These are phyloP conservation scores for Mariannaea elegans DNA, from an alignment of 2,329 filamentous ascomycete species.

Conservation along the genomic window DNA sequence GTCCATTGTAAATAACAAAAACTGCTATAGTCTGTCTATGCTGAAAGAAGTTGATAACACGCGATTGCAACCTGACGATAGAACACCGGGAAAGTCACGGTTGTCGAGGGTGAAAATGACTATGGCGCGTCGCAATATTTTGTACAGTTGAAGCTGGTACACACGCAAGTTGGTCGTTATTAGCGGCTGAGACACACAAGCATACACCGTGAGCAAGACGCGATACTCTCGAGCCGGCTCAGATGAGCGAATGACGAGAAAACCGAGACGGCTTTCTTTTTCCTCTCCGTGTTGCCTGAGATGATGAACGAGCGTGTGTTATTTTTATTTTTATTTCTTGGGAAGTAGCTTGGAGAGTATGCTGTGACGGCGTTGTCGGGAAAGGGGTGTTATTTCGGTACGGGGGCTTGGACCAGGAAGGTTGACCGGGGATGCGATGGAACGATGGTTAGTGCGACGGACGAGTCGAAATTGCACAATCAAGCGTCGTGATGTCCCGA, in stretches of 20 bases:
- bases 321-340: constrained; percentile 2
- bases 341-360: constrained; percentile 14
- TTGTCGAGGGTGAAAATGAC: background rate
- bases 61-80: constrained; percentile 31
- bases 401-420: constrained; percentile 36
- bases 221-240: constrained; percentile 19
- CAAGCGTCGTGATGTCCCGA: constrained; percentile 3
- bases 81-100: constrained; percentile 10
- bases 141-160: constrained; percentile 16
- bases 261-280: constrained; percentile 5
- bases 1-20: constrained; percentile 43
- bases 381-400: constrained; percentile 40
- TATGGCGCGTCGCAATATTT: constrained; percentile 23
- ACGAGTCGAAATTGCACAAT: constrained; percentile 21
- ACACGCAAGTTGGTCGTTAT: constrained; percentile 10
- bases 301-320: constrained; percentile 13
- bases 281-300: constrained; percentile 1
- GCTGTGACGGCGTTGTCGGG: constrained; percentile 29
- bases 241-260: constrained; percentile 8
- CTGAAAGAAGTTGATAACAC: constrained; percentile 30
- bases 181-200: constrained; percentile 4
- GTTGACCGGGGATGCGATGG: constrained; percentile 33
- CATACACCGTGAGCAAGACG: constrained; percentile 1
- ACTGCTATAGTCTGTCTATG: constrained; percentile 23
- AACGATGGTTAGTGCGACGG: constrained; percentile 22